Evolutionary conservation across 257 asterid genomes (phyloP).

Genomic region (Solanum chilense): DNA sequence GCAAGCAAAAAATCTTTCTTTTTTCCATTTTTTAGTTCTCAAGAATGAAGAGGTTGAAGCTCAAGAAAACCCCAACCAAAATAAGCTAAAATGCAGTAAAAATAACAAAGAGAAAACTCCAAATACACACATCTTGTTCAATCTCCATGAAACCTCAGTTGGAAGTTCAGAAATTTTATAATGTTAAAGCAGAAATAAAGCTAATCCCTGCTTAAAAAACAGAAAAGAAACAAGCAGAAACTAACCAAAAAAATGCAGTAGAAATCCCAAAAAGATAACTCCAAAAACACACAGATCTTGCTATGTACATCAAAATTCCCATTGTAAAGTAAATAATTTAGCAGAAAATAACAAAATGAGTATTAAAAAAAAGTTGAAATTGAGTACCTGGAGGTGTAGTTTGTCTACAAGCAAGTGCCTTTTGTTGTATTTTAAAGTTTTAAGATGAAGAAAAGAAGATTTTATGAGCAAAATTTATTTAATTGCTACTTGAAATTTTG

Average conservation of each 20-base stretch:
- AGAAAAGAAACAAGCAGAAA: background rate
- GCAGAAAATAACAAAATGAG: constrained; percentile 1
- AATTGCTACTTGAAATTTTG: background rate
- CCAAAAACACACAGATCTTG: constrained; percentile 16
- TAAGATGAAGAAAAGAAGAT: background rate
- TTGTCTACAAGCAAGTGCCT: constrained; percentile 27
- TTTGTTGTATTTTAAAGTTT: background rate
- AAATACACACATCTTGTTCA: constrained; percentile 9
- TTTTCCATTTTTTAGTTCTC: background rate
- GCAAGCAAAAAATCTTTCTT: background rate
- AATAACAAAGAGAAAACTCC: constrained; percentile 32
- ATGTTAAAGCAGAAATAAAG: background rate
- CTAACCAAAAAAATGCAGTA: background rate
- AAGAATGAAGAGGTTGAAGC: background rate
- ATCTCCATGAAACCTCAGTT: background rate
- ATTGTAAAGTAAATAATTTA: background rate
- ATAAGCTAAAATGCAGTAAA: background rate
- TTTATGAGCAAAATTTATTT: background rate
- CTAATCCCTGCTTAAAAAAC: background rate
- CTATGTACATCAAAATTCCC: constrained; percentile 2
- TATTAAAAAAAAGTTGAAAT: background rate
- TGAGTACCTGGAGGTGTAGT: constrained; percentile 5
- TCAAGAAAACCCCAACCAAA: background rate
- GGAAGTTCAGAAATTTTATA: background rate
- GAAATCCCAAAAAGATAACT: constrained; percentile 23